Base-by-base conservation (phyloP, 495 filamentous ascomycete species). In the Aspergillus sparsus region DNA sequence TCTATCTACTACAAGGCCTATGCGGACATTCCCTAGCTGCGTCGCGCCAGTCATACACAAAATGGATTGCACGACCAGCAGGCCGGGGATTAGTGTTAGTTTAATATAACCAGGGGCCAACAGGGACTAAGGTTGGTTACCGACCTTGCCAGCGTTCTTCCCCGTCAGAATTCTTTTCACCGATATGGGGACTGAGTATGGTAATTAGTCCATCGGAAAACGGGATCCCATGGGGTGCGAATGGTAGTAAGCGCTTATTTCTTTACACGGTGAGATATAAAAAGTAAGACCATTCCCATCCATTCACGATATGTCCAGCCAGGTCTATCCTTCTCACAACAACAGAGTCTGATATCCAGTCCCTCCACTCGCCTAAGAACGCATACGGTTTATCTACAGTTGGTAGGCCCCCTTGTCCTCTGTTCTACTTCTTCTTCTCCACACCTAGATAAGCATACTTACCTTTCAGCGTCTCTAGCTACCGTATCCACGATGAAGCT, bases 211-310 rank as follows among this genome's bases (percentile, higher is more conserved):
- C 51, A 53, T 12, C 36, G 36, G 36, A 39, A 12, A n/a, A n/a
- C n/a, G n/a, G n/a, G n/a, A n/a, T n/a, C 33, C 35, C 51, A 39
- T 36, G 32, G 35, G 51, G 35, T 53, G 51, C 15, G 35, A 34
- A 53, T 53, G 51, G 51, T 53, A 53, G 51, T 53, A 39, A 34
- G 39, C n/a, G 27, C 51, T 53, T n/a, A 10, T 53, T 53, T 53
- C 51, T 53, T 53, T 35, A 53, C 51, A 18, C 35, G 51, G 16
- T 21, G 34, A 39, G 51, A 34, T 41, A 53, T 53, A 37, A 53
- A 53, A 53, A 34, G 34, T n/a, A 53, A 39, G 51, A 53, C 34
- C 33, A 53, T 39, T 53, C 51, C 51, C 33, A 39, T 53, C 51
- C 35, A 53, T 53, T 34, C 51, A 53, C 35, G 51, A n/a, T 36